Percentiles rank a stretch among this genome's conserved stretches.
Conservation (phyloP, 2,329 filamentous ascomycete genomes). For the Daldinia eschscholtzii region DNA sequence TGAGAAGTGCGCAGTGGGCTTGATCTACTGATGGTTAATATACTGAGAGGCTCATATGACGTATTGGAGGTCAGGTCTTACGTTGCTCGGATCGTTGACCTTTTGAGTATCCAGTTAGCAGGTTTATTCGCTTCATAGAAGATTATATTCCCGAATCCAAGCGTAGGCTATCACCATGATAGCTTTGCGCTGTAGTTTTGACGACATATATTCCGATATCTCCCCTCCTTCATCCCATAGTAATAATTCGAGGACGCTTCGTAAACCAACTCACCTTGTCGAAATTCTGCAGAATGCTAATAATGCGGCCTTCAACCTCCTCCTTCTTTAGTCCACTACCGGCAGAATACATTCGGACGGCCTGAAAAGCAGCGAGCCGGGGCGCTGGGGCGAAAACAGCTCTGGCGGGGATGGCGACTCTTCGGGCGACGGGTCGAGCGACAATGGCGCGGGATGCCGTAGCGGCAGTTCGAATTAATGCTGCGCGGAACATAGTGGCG, state of each 20-base stretch:
- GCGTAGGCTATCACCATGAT: background rate
- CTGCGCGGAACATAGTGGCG: slow-evolving; percentile 87
- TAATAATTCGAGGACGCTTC: slow-evolving; percentile 50
- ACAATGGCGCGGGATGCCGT: slow-evolving; percentile 61
- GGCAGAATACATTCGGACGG: slow-evolving; percentile 88
- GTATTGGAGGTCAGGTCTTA: slow-evolving; percentile 56
- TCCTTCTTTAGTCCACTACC: slow-evolving; percentile 81
- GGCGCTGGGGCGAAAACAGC: slow-evolving; percentile 71
- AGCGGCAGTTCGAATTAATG: slow-evolving; percentile 82
- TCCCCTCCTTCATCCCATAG: slow-evolving; percentile 8
- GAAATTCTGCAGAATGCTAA: slow-evolving; percentile 93
- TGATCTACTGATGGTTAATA: slow-evolving; percentile 72
- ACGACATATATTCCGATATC: slow-evolving; percentile 32
- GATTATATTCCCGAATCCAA: slow-evolving; percentile 8
- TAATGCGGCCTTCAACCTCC: slow-evolving; percentile 92
- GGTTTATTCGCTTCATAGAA: slow-evolving; percentile 10
- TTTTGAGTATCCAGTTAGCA: slow-evolving; percentile 55
- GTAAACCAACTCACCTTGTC: slow-evolving; percentile 78
- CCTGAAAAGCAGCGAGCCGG: slow-evolving; percentile 72
- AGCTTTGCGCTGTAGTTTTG: background rate
- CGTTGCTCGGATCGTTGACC: slow-evolving; percentile 76
- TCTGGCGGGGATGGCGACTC: slow-evolving; percentile 71
- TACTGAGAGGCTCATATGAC: slow-evolving; percentile 1
- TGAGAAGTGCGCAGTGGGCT: slow-evolving; percentile 86
- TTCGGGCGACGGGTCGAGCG: slow-evolving; percentile 71